Evolutionary conservation across 805 yeast species (phyloP).

Genomic region (Yarrowia divulgata): DNA sequence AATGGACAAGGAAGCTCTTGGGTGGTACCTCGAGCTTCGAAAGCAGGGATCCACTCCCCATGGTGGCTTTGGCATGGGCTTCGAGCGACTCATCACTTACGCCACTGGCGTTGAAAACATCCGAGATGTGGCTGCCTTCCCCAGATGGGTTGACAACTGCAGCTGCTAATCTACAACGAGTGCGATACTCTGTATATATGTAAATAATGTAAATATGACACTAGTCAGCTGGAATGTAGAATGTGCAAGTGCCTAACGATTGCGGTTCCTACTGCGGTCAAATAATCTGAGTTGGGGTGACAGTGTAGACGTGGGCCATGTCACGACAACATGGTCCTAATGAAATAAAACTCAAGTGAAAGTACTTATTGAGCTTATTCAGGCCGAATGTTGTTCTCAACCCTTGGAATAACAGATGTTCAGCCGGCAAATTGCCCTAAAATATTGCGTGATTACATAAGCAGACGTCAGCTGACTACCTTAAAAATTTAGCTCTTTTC

Average conservation of each 20-base stretch:
- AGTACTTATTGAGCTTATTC: too few relatives aligned
- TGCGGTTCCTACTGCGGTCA: background rate
- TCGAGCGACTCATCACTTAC: conserved; percentile 82
- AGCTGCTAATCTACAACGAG: conserved; percentile 50
- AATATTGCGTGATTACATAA: background rate
- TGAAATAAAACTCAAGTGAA: too few relatives aligned
- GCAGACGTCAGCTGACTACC: background rate
- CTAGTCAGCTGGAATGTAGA: background rate
- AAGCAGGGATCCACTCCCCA: conserved; percentile 85
- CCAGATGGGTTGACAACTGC: conserved; percentile 69
- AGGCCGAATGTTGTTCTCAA: background rate
- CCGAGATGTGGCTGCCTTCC: conserved; percentile 86
- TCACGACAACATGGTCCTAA: too few relatives aligned
- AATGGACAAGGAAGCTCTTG: conserved; percentile 55
- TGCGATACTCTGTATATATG: conserved; percentile 1
- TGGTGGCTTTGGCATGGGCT: conserved; percentile 97
- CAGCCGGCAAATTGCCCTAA: background rate
- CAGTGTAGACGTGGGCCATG: too few relatives aligned
- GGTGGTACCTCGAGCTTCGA: conserved; percentile 83
- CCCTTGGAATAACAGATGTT: too few relatives aligned
- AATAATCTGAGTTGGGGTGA: too few relatives aligned
- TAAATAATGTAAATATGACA: conserved; percentile 27
- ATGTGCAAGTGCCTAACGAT: background rate
- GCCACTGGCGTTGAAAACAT: conserved; percentile 78
- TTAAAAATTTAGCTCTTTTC: background rate